Evolutionary conservation across 306 rosid species (phyloP), one percentile per base, ranked within the genome.

Genomic region (Quercus glauca): DNA sequence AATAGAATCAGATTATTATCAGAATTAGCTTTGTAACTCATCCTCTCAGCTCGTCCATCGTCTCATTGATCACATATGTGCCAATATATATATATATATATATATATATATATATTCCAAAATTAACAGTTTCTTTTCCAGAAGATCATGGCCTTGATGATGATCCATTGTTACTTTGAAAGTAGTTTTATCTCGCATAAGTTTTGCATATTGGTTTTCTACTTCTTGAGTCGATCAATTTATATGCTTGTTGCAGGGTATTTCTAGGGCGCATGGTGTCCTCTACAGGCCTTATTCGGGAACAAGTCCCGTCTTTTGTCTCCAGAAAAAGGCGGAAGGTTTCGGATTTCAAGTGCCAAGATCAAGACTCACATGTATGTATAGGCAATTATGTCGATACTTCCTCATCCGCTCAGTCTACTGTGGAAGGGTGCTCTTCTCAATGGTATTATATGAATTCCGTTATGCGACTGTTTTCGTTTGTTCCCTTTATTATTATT

Each of bases 311-410:
- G 57, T 53, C 41, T 49, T 5, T 72, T 52, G 56, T 57, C 35
- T 75, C 70, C 52, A 63, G 60, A 31, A 83, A 88, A 79, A 83
- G 89, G 84, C 69, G 41, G 59, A 83, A 77, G 41, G 73, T 83
- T 67, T 72, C 58, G 7, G 80, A 83, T 61, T 74, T 68, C 76
- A 78, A 63, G 45, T 71, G 69, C 75, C 82, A 68, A 78, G 82
- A 78, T 49, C 76, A 71, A 71, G 80, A 79, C 83, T 63, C 77
- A 31, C 76, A 13, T 41, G 74, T 70, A 52, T 64, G 65, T 43
- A 67, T 77, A 37, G 83, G 80, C 56, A 52, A 15, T 69, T 78
- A 52, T 55, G 15, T 26, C 71, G 82, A 82, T 70, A 45, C 69
- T 51, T 71, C 88, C 69, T 80, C 35, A 23, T 75, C 75, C 31